Percentiles rank a stretch among this genome's conserved stretches.
phyloP scores from a whole-genome alignment of 805 yeast species.

The Yarrowia porcina region DNA sequence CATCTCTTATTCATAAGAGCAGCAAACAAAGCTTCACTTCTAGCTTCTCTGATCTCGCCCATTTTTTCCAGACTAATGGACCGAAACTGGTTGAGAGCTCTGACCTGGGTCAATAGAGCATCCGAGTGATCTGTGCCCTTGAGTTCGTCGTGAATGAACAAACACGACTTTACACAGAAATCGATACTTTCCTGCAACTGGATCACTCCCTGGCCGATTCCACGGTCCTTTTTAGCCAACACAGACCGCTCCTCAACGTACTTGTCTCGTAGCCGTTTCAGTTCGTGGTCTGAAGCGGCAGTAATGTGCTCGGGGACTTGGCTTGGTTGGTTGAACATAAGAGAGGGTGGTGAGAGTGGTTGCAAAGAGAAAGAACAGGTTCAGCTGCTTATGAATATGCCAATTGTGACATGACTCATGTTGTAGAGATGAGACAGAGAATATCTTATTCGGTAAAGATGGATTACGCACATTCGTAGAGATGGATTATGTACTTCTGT shows the following conservation, averaged over 20 bases:
- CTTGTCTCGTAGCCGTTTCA: neutral
- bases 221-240: neutral
- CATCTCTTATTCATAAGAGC: slow-evolving; percentile 1
- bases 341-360: neutral
- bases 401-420: neutral
- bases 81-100: neutral
- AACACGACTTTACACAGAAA: slow-evolving; percentile 2
- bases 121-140: neutral
- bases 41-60: neutral
- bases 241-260: neutral
- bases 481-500: too few species aligned
- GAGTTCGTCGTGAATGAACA: slow-evolving; percentile 5
- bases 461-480: too few species aligned
- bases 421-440: too few species aligned
- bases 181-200: slow-evolving; percentile 11
- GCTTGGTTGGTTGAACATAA: slow-evolving; percentile 8
- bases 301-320: neutral
- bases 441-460: too few species aligned
- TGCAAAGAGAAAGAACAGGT: neutral
- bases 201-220: slow-evolving; percentile 3
- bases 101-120: neutral
- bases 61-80: slow-evolving; percentile 11
- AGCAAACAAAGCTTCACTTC: neutral
- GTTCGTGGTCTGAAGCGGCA: neutral
- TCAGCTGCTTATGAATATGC: too few species aligned